Percentiles rank a stretch among this genome's conserved stretches.
These are phyloP conservation scores for Trichoderma orchidacearum DNA, from an alignment of 495 filamentous ascomycete species.

Conservation along the genomic window DNA sequence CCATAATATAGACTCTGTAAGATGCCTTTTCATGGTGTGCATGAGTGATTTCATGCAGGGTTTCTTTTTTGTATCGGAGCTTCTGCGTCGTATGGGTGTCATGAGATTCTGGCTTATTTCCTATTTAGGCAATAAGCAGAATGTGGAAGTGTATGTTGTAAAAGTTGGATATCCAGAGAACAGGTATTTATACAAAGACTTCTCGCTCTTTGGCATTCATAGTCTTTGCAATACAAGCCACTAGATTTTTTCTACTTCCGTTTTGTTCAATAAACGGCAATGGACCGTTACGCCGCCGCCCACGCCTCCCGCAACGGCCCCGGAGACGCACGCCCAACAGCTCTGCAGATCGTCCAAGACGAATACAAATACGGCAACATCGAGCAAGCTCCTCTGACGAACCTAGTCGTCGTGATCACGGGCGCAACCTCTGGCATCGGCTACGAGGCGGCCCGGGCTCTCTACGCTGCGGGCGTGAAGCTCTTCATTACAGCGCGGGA, in stretches of 20 bases:
- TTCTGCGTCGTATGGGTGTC: too few relatives aligned
- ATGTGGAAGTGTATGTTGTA: not conserved
- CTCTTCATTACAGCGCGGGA: slow-evolving; percentile 30
- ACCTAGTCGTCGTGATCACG: slow-evolving; percentile 37
- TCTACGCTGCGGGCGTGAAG: slow-evolving; percentile 32
- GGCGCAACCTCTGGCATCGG: slow-evolving; percentile 39
- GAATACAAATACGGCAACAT: slow-evolving; percentile 21
- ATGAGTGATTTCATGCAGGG: too few relatives aligned
- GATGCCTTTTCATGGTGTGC: too few relatives aligned
- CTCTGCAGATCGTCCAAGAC: slow-evolving; percentile 30
- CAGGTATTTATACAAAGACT: not conserved
- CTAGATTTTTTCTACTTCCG: too few relatives aligned
- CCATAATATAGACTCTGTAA: too few relatives aligned
- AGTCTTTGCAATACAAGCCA: too few relatives aligned
- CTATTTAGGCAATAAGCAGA: not conserved
- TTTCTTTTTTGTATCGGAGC: too few relatives aligned
- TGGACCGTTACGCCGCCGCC: not conserved
- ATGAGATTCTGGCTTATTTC: not conserved
- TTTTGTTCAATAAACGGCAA: too few relatives aligned
- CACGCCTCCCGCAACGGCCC: slow-evolving; percentile 15
- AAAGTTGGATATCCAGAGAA: too few relatives aligned
- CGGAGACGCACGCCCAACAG: slow-evolving; percentile 33
- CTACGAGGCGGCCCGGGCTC: slow-evolving; percentile 31
- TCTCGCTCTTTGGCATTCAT: too few relatives aligned
- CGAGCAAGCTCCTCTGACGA: slow-evolving; percentile 7